These are phyloP conservation scores for Talaromyces thailandensis DNA, from an alignment of 495 filamentous ascomycete species.

Conservation along the genomic window DNA sequence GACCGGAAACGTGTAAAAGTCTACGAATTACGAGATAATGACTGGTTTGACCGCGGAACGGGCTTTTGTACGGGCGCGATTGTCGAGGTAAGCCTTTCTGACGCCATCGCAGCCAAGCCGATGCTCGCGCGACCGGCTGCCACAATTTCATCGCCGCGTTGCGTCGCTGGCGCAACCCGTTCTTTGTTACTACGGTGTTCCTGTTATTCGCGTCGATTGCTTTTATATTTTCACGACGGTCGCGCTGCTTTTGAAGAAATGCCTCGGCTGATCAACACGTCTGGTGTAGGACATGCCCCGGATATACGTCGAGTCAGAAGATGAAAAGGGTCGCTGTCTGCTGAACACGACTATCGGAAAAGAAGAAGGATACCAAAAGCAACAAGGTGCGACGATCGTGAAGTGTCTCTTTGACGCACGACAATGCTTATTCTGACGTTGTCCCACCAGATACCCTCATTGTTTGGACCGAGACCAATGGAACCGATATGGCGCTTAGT, in stretches of 20 bases:
- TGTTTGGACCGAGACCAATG: conserved; percentile 87
- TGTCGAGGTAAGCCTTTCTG: conserved; percentile 54
- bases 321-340: conserved; percentile 71
- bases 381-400: conserved; percentile 62
- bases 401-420: conserved; percentile 6
- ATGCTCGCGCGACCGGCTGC: not conserved
- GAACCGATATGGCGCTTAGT: conserved; percentile 93
- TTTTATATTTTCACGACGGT: not conserved
- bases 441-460: conserved; percentile 76
- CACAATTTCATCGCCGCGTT: not conserved
- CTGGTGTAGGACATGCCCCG: conserved; percentile 65
- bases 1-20: conserved; percentile 98
- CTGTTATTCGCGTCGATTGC: not conserved
- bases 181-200: not conserved
- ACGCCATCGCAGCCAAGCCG: conserved; percentile 1
- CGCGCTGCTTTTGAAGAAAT: not conserved
- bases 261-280: conserved; percentile 1
- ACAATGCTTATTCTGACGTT: conserved; percentile 16
- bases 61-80: conserved; percentile 85
- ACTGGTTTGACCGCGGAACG: conserved; percentile 97
- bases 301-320: conserved; percentile 89
- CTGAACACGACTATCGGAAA: conserved; percentile 83
- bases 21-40: conserved; percentile 94
- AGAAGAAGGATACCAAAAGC: conserved; percentile 96
- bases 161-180: not conserved